These are phyloP conservation scores for Microthyrium microscopicum DNA, from an alignment of 2,329 filamentous ascomycete species.

Conservation along the genomic window DNA sequence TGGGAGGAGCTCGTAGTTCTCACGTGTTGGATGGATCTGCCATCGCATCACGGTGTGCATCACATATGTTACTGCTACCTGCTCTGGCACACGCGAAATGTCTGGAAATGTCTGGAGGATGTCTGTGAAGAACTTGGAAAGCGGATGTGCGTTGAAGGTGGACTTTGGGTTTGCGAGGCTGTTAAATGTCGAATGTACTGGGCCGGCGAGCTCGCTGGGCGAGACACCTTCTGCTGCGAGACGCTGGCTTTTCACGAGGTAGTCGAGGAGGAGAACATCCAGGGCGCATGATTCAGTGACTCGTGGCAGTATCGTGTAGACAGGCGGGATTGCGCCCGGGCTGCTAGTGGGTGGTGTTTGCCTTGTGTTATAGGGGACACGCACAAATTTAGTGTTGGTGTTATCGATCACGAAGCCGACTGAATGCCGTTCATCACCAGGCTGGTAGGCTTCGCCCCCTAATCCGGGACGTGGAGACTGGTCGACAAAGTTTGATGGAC, in stretches of 20 bases:
- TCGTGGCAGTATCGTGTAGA: conserved; percentile 28
- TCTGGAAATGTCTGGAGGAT: conserved; percentile 72
- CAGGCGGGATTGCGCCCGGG: conserved; percentile 14
- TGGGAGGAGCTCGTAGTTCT: conserved; percentile 65
- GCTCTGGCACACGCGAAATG: conserved; percentile 61
- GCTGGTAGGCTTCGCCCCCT: too few species aligned
- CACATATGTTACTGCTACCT: conserved; percentile 63
- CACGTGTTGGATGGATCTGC: conserved; percentile 62
- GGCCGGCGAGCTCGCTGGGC: conserved; percentile 46
- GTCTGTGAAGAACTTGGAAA: conserved; percentile 74
- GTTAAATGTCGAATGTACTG: conserved; percentile 63
- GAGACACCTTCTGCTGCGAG: conserved; percentile 49
- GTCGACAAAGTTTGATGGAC: too few species aligned
- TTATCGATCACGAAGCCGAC: conserved; percentile 57
- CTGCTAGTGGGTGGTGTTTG: conserved; percentile 7
- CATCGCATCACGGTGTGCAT: conserved; percentile 79
- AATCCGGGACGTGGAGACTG: too few species aligned
- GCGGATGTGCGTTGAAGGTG: conserved; percentile 48
- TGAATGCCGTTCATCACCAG: conserved; percentile 43
- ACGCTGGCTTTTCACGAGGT: conserved; percentile 51
- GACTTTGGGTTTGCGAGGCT: conserved; percentile 58
- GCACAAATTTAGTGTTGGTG: conserved; percentile 33
- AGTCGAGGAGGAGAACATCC: conserved; percentile 65
- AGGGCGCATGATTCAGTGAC: conserved; percentile 56
- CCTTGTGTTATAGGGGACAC: conserved; percentile 13